phyloP scores from a whole-genome alignment of 768 basidiomycete genomes.

The Crepidotus variabilis region DNA sequence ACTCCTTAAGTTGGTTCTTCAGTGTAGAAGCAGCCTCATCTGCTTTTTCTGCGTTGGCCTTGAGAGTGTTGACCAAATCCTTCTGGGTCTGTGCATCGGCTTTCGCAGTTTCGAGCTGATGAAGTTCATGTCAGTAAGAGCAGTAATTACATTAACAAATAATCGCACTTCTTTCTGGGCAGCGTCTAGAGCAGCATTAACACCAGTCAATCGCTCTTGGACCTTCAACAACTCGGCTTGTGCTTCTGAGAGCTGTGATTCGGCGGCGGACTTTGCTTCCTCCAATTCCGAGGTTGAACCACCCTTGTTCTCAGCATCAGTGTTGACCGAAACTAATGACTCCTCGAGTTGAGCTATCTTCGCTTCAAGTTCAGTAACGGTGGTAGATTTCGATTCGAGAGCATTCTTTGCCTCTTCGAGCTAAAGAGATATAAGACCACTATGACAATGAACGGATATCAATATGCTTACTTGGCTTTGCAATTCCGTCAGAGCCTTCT shows the following conservation, averaged over 20 bases:
- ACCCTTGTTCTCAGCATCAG: constrained; percentile 46
- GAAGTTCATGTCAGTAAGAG: background rate
- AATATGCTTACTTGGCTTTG: constrained; percentile 50
- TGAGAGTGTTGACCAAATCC: constrained; percentile 44
- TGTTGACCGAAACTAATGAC: constrained; percentile 42
- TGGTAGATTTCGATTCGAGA: constrained; percentile 48
- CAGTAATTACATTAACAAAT: constrained; percentile 1
- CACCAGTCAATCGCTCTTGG: constrained; percentile 25
- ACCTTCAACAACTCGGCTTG: constrained; percentile 37
- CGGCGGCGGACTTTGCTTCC: constrained; percentile 42
- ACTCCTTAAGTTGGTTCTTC: constrained; percentile 48
- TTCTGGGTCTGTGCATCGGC: constrained; percentile 2
- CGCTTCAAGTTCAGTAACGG: constrained; percentile 48
- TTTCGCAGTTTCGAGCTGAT: constrained; percentile 52
- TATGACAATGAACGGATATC: constrained; percentile 1
- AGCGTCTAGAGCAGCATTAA: constrained; percentile 33
- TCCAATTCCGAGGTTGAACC: constrained; percentile 43
- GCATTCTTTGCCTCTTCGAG: constrained; percentile 55
- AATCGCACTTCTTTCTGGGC: constrained; percentile 49
- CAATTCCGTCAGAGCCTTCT: constrained; percentile 47
- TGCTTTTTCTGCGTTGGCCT: constrained; percentile 45
- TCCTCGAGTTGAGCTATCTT: constrained; percentile 46
- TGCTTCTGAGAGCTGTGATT: constrained; percentile 42
- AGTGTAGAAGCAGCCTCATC: constrained; percentile 46
- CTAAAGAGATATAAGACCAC: constrained; percentile 28